Evolutionary conservation across 371 early-diverging fungal genomes (phyloP).

Genomic region (Batrachochytrium dendrobatidis): DNA sequence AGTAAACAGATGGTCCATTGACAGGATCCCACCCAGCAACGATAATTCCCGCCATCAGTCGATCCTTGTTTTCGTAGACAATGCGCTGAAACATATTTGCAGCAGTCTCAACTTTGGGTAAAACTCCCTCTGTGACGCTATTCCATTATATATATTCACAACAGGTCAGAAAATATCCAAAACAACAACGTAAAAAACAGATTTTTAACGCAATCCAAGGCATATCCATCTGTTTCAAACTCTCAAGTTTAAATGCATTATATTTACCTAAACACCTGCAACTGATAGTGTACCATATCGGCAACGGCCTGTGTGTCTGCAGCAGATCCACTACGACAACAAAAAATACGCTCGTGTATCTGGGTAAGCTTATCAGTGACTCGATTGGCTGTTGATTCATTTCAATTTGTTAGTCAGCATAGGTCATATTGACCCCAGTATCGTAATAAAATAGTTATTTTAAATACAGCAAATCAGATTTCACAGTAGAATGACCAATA

Average conservation of each 20-base stretch:
- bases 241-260: too few relatives aligned
- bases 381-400: conserved; percentile 69
- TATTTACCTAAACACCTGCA: conserved; percentile 82
- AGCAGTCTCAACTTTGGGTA: conserved; percentile 86
- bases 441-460: too few relatives aligned
- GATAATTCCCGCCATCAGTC: conserved; percentile 94
- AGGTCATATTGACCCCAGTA: too few relatives aligned
- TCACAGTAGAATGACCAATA: too few relatives aligned
- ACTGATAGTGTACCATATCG: conserved; percentile 88
- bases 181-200: too few relatives aligned
- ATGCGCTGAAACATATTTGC: conserved; percentile 89
- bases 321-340: conserved; percentile 97
- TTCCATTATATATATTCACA: too few relatives aligned
- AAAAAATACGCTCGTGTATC: conserved; percentile 93
- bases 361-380: conserved; percentile 98
- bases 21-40: conserved; percentile 97
- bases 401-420: background rate
- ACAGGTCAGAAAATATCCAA: background rate
- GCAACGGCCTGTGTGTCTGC: conserved; percentile 99
- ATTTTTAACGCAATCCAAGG: too few relatives aligned
- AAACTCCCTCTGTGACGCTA: conserved; percentile 77
- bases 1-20: conserved; percentile 88
- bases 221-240: too few relatives aligned
- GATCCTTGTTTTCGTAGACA: conserved; percentile 92
- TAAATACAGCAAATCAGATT: too few relatives aligned